These are phyloP conservation scores for Leccinum imitatum DNA, from an alignment of 768 basidiomycete species.

Conservation along the genomic window DNA sequence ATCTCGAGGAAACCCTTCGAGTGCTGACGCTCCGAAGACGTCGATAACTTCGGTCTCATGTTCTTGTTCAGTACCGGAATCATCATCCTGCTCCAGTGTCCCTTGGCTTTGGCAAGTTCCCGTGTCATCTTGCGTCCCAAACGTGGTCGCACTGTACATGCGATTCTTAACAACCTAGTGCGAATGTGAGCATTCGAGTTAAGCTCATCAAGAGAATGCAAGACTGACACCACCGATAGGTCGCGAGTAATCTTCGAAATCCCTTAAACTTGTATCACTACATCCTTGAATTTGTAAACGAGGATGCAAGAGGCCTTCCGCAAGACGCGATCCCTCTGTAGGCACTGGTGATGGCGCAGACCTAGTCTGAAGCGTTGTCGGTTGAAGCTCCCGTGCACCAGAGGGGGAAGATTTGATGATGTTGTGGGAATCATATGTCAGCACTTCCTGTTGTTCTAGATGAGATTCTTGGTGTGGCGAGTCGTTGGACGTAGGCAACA, in stretches of 20 bases:
- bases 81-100: slow-evolving; percentile 5
- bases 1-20: not conserved
- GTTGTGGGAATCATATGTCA: not conserved
- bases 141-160: slow-evolving; percentile 34
- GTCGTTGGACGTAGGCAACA: not conserved
- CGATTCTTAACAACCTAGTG: slow-evolving; percentile 30
- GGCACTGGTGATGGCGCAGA: slow-evolving; percentile 23
- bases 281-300: slow-evolving; percentile 23
- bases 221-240: slow-evolving; percentile 32
- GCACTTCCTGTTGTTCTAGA: slow-evolving; percentile 1
- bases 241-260: slow-evolving; percentile 35
- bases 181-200: not conserved
- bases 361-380: slow-evolving; percentile 2
- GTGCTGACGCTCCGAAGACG: slow-evolving; percentile 9
- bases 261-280: slow-evolving; percentile 30
- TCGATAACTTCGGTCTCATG: slow-evolving; percentile 6
- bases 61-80: slow-evolving; percentile 1
- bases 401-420: not conserved
- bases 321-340: slow-evolving; percentile 28
- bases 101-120: slow-evolving; percentile 13
- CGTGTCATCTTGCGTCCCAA: slow-evolving; percentile 27
- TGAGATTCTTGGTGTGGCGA: not conserved
- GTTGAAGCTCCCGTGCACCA: not conserved
- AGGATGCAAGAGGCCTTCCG: slow-evolving; percentile 22
- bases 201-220: not conserved